Evolutionary conservation across 495 filamentous ascomycete species (phyloP).

Genomic region (Tuber brumale): DNA sequence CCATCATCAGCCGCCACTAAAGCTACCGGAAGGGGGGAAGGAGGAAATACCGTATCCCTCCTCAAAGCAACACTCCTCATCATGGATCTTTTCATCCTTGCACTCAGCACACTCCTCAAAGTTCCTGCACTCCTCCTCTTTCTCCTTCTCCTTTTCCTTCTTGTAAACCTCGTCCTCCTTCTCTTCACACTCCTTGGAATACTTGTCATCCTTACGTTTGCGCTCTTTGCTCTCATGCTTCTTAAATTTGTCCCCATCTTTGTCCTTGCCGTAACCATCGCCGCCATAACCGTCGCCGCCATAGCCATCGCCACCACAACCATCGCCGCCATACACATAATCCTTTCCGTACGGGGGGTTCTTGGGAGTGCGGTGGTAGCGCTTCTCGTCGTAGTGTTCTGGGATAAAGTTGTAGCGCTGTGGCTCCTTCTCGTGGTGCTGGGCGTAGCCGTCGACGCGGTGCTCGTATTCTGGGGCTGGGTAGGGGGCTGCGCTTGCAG

Average conservation of each 20-base stretch:
- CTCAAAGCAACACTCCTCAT: neutral
- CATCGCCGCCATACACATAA: neutral
- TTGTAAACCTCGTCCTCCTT: neutral
- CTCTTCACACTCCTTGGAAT: neutral
- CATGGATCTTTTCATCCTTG: neutral
- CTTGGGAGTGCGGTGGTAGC: conserved; percentile 10
- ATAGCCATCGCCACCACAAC: neutral
- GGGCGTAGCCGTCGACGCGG: neutral
- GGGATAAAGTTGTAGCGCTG: neutral
- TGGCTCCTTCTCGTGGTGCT: neutral
- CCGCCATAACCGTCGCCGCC: neutral
- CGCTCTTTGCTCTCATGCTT: neutral
- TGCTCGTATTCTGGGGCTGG: neutral
- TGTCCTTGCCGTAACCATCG: neutral
- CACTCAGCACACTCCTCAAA: neutral
- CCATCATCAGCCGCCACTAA: neutral
- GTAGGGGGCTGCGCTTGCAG: neutral
- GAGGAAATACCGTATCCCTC: neutral
- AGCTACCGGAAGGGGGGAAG: neutral
- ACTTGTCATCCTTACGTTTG: too few species aligned
- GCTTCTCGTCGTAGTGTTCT: neutral
- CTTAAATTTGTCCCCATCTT: neutral
- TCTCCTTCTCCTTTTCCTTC: neutral
- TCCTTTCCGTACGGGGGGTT: neutral
- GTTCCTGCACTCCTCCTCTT: neutral